Evolutionary conservation across 345 rosid species (phyloP).

Genomic region (Anastatica hierochuntica): DNA sequence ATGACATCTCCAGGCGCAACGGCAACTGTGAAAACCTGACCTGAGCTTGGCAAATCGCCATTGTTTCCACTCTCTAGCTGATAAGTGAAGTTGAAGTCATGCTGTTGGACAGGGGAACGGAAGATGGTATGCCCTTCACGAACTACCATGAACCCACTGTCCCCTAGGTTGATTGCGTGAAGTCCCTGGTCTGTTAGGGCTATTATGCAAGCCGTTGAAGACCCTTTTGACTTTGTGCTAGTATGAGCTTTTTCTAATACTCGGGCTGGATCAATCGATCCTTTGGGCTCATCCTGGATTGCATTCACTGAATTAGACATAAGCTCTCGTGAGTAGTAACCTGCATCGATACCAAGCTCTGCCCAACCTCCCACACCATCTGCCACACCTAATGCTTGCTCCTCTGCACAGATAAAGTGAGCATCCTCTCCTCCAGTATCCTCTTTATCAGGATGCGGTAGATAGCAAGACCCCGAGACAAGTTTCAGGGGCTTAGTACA

Average conservation of each 20-base stretch:
- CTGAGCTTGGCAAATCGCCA: slow-evolving; percentile 90
- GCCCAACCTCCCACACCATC: slow-evolving; percentile 99
- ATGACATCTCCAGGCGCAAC: slow-evolving; percentile 92
- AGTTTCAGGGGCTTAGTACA: slow-evolving; percentile 50
- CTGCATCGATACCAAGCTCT: slow-evolving; percentile 78
- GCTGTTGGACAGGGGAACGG: slow-evolving; percentile 96
- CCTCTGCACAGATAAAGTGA: slow-evolving; percentile 73
- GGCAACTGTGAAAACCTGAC: slow-evolving; percentile 75
- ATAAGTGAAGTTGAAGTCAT: slow-evolving; percentile 88
- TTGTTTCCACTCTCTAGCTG: slow-evolving; percentile 79
- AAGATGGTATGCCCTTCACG: slow-evolving; percentile 88
- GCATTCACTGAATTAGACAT: slow-evolving; percentile 85
- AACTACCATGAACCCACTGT: slow-evolving; percentile 96
- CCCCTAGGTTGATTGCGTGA: slow-evolving; percentile 80
- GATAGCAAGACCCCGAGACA: slow-evolving; percentile 77
- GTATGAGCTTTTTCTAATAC: slow-evolving; percentile 89
- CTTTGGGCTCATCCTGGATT: slow-evolving; percentile 76
- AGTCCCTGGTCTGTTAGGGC: slow-evolving; percentile 77
- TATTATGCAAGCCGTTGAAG: slow-evolving; percentile 94
- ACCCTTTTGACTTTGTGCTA: slow-evolving; percentile 74
- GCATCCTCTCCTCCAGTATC: slow-evolving; percentile 99
- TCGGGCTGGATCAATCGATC: slow-evolving; percentile 73
- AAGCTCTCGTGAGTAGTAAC: slow-evolving; percentile 78
- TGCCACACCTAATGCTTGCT: slow-evolving; percentile 88
- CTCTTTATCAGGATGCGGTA: slow-evolving; percentile 99